A percentile compares a stretch with the other conserved stretches of the same genome.
These are phyloP conservation scores for Rickenella mellea DNA, from an alignment of 768 basidiomycete species.

Conservation along the genomic window DNA sequence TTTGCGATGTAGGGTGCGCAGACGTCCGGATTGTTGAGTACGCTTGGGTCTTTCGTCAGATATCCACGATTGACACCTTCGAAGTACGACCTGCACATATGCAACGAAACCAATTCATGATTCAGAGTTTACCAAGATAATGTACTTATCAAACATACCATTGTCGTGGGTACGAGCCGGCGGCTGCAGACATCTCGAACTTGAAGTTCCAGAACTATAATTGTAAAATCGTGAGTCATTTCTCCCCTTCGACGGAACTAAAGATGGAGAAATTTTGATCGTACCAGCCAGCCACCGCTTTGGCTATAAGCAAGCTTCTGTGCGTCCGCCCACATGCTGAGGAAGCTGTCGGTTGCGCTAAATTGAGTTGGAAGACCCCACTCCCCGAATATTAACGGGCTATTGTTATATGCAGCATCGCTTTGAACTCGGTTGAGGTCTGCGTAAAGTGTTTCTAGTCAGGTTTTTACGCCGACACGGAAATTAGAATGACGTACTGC, in stretches of 20 bases:
- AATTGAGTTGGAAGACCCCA: constrained; percentile 62
- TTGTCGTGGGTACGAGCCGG: constrained; percentile 47
- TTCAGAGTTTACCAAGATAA: background rate
- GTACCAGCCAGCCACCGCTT: constrained; percentile 58
- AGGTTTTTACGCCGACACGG: background rate
- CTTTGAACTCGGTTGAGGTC: constrained; percentile 48
- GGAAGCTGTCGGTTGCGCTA: constrained; percentile 48
- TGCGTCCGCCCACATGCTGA: constrained; percentile 64
- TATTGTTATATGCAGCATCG: constrained; percentile 34
- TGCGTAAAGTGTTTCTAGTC: constrained; percentile 14
- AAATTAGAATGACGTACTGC: constrained; percentile 39
- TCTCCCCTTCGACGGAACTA: background rate
- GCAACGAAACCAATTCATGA: background rate
- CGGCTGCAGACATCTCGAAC: constrained; percentile 43
- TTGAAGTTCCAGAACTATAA: constrained; percentile 67
- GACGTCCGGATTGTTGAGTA: constrained; percentile 47
- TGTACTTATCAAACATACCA: constrained; percentile 36
- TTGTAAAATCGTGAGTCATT: background rate
- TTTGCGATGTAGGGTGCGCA: constrained; percentile 38
- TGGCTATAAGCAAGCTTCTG: constrained; percentile 59
- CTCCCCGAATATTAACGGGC: constrained; percentile 48
- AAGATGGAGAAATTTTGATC: constrained; percentile 19
- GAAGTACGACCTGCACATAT: constrained; percentile 53
- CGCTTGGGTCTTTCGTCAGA: constrained; percentile 53
- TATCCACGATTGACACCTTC: constrained; percentile 50